A percentile compares a stretch with the other conserved stretches of the same genome.
Evolutionary conservation across 306 rosid genomes (phyloP).

Genomic region (Prunus fruticosa): DNA sequence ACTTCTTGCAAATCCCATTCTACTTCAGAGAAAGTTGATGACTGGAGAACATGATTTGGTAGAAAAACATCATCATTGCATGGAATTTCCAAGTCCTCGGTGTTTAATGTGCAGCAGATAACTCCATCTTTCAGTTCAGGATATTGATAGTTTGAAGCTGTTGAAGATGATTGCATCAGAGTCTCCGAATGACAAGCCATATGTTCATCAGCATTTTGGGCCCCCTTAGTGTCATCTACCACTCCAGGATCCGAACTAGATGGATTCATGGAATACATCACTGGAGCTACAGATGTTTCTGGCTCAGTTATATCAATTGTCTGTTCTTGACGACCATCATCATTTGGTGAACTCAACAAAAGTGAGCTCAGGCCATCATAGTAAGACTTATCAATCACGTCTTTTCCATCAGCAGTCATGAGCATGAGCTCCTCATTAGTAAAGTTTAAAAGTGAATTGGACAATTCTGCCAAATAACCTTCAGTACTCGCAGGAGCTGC

Average conservation of each 20-base stretch:
- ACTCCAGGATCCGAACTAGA: constrained; percentile 38
- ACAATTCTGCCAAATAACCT: constrained; percentile 67
- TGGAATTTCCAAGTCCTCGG: constrained; percentile 80
- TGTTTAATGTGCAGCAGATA: constrained; percentile 54
- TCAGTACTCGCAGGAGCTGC: constrained; percentile 41
- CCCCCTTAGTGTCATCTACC: constrained; percentile 36
- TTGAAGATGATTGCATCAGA: constrained; percentile 42
- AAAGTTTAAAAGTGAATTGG: constrained; percentile 75
- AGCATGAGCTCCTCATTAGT: constrained; percentile 68
- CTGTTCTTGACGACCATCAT: constrained; percentile 38
- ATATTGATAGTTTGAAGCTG: constrained; percentile 39
- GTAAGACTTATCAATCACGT: constrained; percentile 67
- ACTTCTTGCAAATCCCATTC: constrained; percentile 29
- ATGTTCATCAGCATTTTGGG: constrained; percentile 31
- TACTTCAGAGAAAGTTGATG: constrained; percentile 25
- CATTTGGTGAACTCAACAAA: constrained; percentile 55
- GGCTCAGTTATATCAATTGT: constrained; percentile 28
- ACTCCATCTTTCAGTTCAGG: constrained; percentile 48
- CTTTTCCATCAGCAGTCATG: constrained; percentile 62
- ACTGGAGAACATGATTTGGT: constrained; percentile 40
- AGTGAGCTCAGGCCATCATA: constrained; percentile 88
- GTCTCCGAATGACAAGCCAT: constrained; percentile 37
- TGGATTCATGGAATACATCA: constrained; percentile 29
- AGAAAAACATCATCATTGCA: constrained; percentile 74
- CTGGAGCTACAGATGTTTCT: constrained; percentile 34